Conservation (phyloP, 1,284 basidiomycete species). For the Heterobasidion annosum region DNA sequence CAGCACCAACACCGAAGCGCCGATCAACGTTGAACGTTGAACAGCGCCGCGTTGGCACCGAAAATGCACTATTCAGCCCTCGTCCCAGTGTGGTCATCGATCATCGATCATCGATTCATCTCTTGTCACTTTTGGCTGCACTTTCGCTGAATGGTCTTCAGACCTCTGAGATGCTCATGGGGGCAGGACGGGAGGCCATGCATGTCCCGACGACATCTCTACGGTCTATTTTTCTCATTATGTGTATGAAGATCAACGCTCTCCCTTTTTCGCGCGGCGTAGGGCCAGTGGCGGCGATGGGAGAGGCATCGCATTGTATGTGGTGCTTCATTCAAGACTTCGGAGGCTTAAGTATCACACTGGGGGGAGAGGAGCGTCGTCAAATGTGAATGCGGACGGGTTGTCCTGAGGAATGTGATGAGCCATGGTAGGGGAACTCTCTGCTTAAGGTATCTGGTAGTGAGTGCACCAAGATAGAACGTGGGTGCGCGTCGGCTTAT, state of each 20-base stretch:
- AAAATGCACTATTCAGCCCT: conserved; percentile 64
- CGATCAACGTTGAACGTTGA: conserved; percentile 41
- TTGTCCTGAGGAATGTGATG: too few relatives aligned
- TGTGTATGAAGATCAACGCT: conserved; percentile 82
- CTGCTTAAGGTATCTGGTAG: too few relatives aligned
- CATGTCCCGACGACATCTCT: conserved; percentile 91
- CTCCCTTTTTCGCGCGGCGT: conserved; percentile 94
- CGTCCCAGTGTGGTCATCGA: background rate
- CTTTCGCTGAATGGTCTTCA: background rate
- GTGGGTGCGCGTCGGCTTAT: too few relatives aligned
- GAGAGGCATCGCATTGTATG: conserved; percentile 26
- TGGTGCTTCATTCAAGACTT: too few relatives aligned
- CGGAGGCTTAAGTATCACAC: too few relatives aligned
- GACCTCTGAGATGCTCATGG: conserved; percentile 63
- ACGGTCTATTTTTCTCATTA: conserved; percentile 23
- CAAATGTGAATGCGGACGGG: too few relatives aligned
- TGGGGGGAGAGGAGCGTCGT: too few relatives aligned
- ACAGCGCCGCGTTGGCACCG: conserved; percentile 86
- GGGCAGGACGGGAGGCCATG: conserved; percentile 98
- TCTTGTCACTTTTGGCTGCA: background rate
- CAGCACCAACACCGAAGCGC: conserved; percentile 72
- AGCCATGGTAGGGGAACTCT: too few relatives aligned
- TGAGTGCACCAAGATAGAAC: too few relatives aligned
- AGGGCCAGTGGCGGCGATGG: conserved; percentile 98
- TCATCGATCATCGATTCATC: too few relatives aligned